Conservation (phyloP, 2,329 filamentous ascomycete genomes). For the Cladosporium cucumerinum region DNA sequence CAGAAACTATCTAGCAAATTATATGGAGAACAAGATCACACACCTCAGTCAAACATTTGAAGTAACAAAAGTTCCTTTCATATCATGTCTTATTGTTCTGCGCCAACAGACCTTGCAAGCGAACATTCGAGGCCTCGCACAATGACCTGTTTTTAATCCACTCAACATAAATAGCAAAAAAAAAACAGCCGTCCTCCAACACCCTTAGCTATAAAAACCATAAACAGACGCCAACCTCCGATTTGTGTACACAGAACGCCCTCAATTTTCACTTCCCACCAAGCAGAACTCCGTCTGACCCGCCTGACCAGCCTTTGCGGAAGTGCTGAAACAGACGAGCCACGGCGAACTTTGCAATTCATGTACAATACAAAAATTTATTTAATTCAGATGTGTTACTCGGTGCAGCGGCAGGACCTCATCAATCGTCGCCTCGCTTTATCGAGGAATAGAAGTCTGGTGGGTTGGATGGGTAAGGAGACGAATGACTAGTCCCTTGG, state of each 20-base stretch:
- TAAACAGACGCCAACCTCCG: not conserved
- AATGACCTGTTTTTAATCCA: not conserved
- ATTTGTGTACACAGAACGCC: conserved; percentile 11
- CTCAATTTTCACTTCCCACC: not conserved
- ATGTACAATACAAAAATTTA: conserved; percentile 13
- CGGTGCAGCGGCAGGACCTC: not conserved
- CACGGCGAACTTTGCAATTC: not conserved
- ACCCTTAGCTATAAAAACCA: not conserved
- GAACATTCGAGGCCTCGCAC: too few relatives aligned
- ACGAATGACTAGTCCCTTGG: not conserved
- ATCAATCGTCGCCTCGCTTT: not conserved
- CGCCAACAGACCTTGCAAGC: not conserved
- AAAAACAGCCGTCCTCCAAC: not conserved
- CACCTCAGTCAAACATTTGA: not conserved
- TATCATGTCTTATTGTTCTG: not conserved
- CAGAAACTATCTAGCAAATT: too few relatives aligned
- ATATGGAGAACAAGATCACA: too few relatives aligned
- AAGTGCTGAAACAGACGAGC: not conserved
- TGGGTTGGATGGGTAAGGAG: not conserved
- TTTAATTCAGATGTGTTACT: not conserved
- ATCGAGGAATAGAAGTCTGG: not conserved
- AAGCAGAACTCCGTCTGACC: not conserved
- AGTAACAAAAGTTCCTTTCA: not conserved
- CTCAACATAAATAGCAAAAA: not conserved
- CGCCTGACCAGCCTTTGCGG: not conserved